Conservation (phyloP, 345 rosid species). For the Erucastrum elatum region DNA sequence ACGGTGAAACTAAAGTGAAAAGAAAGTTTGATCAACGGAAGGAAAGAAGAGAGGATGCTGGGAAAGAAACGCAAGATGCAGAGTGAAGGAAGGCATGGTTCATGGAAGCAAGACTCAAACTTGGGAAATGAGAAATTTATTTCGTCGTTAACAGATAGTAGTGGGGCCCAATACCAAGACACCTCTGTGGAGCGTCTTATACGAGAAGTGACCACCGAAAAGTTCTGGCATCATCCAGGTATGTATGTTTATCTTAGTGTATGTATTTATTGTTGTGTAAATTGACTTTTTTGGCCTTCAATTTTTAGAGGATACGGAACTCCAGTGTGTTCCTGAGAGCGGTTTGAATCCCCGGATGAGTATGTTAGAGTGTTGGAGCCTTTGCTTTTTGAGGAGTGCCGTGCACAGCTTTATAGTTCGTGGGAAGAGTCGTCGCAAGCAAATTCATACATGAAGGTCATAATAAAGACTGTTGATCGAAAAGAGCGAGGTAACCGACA, state of each 20-base stretch:
- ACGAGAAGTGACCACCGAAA: slow-evolving; percentile 91
- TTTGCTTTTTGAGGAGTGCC: slow-evolving; percentile 97
- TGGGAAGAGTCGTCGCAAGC: slow-evolving; percentile 90
- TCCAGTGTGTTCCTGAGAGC: slow-evolving; percentile 87
- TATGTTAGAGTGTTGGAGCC: slow-evolving; percentile 97
- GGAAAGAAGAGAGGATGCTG: not conserved
- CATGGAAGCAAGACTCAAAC: too few species aligned
- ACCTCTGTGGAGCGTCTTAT: slow-evolving; percentile 97
- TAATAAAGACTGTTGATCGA: slow-evolving; percentile 73
- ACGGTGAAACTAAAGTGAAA: too few species aligned
- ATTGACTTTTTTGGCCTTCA: slow-evolving; percentile 10
- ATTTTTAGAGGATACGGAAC: slow-evolving; percentile 76
- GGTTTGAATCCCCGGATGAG: slow-evolving; percentile 86
- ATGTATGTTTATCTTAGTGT: slow-evolving; percentile 9
- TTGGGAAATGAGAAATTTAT: slow-evolving; percentile 51
- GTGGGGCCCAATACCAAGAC: slow-evolving; percentile 60
- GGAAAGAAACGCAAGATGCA: not conserved
- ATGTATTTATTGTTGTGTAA: not conserved
- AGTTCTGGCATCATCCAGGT: slow-evolving; percentile 77
- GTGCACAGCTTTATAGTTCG: slow-evolving; percentile 90
- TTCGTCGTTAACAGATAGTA: slow-evolving; percentile 35
- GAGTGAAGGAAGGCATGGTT: too few species aligned
- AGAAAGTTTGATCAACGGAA: too few species aligned
- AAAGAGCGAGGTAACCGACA: slow-evolving; percentile 83
- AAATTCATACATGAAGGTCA: slow-evolving; percentile 66